Percentiles rank a stretch among this genome's conserved stretches.
Evolutionary conservation across 768 basidiomycete genomes (phyloP).

Genomic region (Ramaria sp.): DNA sequence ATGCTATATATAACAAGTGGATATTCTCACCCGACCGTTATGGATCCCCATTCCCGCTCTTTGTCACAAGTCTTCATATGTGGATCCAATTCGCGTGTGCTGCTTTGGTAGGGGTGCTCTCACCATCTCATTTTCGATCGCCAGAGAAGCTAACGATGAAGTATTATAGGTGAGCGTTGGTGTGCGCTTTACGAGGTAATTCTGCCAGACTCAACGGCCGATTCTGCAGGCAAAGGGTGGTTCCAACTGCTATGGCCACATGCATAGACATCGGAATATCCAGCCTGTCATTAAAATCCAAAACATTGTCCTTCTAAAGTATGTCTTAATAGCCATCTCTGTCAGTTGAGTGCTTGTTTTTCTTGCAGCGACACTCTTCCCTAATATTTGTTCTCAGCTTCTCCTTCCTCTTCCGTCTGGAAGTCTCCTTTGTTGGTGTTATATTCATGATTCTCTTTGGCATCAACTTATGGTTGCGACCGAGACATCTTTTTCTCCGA

Average conservation of each 20-base stretch:
- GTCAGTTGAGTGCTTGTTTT: background rate
- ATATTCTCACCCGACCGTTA: slow-evolving; percentile 84
- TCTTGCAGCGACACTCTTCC: slow-evolving; percentile 85
- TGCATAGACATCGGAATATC: slow-evolving; percentile 91
- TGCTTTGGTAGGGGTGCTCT: slow-evolving; percentile 48
- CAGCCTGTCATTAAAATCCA: slow-evolving; percentile 83
- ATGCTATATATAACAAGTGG: slow-evolving; percentile 97
- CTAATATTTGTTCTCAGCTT: slow-evolving; percentile 93
- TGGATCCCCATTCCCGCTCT: slow-evolving; percentile 85
- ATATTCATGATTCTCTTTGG: slow-evolving; percentile 86
- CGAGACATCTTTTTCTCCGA: slow-evolving; percentile 81
- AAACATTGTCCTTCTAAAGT: slow-evolving; percentile 98
- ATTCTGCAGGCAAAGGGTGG: slow-evolving; percentile 54
- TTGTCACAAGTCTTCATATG: slow-evolving; percentile 94
- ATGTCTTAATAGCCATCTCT: slow-evolving; percentile 24
- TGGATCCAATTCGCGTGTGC: slow-evolving; percentile 77
- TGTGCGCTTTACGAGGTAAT: slow-evolving; percentile 6
- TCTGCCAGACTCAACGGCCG: background rate
- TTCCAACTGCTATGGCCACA: slow-evolving; percentile 82
- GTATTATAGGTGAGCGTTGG: slow-evolving; percentile 69
- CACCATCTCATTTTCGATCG: slow-evolving; percentile 60
- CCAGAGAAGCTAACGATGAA: slow-evolving; percentile 45
- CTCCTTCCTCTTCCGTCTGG: slow-evolving; percentile 88
- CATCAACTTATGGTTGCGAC: slow-evolving; percentile 90
- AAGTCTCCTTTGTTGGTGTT: slow-evolving; percentile 79